Percentiles rank a stretch among this genome's conserved stretches.
Evolutionary conservation across 257 asterid species (phyloP).

Genomic region (Thymus mandschuricus): DNA sequence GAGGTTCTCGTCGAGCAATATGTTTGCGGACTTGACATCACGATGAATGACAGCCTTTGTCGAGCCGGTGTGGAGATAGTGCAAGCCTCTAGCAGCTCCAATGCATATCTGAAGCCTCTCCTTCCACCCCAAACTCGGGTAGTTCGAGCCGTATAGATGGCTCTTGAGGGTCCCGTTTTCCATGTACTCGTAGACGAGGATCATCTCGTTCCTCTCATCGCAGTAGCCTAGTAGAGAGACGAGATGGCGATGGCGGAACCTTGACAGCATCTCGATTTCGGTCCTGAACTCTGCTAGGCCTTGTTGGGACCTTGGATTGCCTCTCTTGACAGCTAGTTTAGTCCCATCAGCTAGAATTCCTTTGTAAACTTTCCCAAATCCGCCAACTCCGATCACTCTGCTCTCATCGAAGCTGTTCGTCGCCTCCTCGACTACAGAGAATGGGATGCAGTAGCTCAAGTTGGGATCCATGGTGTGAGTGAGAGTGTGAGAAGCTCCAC

Average conservation of each 20-base stretch:
- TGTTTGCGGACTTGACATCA: conserved; percentile 86
- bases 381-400: conserved; percentile 78
- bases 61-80: conserved; percentile 83
- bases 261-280: conserved; percentile 87
- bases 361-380: conserved; percentile 86
- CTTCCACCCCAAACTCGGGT: conserved; percentile 70
- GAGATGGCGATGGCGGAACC: conserved; percentile 81
- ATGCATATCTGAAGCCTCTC: conserved; percentile 85
- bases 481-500: conserved; percentile 41
- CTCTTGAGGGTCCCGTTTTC: conserved; percentile 81
- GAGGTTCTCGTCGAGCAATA: conserved; percentile 76
- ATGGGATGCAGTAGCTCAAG: conserved; percentile 78
- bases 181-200: conserved; percentile 77
- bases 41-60: conserved; percentile 78
- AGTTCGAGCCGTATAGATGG: conserved; percentile 64
- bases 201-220: conserved; percentile 82
- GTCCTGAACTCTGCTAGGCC: conserved; percentile 78
- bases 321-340: conserved; percentile 78
- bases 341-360: conserved; percentile 70
- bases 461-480: conserved; percentile 60
- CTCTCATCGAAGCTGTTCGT: conserved; percentile 74
- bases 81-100: conserved; percentile 79
- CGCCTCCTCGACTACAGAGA: conserved; percentile 70
- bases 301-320: conserved; percentile 80
- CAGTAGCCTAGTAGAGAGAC: conserved; percentile 85